A percentile compares a stretch with the other conserved stretches of the same genome.
These are phyloP conservation scores for Pelargonium nanum DNA, from an alignment of 345 rosid genomes.

Conservation along the genomic window DNA sequence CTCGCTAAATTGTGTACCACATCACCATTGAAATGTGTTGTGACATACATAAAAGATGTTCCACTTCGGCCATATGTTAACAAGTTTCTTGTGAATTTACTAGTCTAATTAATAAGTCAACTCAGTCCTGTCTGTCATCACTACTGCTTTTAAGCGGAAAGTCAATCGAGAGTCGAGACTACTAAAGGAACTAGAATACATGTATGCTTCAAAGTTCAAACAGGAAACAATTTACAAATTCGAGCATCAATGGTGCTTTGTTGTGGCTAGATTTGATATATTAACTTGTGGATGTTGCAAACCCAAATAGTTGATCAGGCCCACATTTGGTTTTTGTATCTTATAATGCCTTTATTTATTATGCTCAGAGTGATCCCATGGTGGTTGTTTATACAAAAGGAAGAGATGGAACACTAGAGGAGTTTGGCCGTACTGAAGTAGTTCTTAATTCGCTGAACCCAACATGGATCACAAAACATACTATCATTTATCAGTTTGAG, in stretches of 20 bases:
- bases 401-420: slow-evolving; percentile 54
- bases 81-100: neutral
- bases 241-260: neutral
- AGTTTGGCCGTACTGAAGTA: slow-evolving; percentile 69
- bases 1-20: neutral
- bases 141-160: neutral
- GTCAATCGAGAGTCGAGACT: too few relatives aligned
- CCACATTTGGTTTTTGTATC: neutral
- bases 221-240: neutral
- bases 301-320: neutral
- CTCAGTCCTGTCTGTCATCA: neutral
- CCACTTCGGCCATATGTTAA: neutral
- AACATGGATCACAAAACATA: slow-evolving; percentile 53
- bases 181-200: neutral
- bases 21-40: neutral
- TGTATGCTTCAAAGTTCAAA: neutral
- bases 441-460: slow-evolving; percentile 74
- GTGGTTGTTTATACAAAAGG: slow-evolving; percentile 56
- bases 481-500: slow-evolving; percentile 56
- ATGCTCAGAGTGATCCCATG: slow-evolving; percentile 76
- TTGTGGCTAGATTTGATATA: neutral
- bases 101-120: neutral
- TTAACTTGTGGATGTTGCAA: too few relatives aligned
- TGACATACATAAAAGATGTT: neutral
- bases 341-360: slow-evolving; percentile 2